These are phyloP conservation scores for Beauveria sp. DNA, from an alignment of 2,329 filamentous ascomycete species.

Conservation along the genomic window DNA sequence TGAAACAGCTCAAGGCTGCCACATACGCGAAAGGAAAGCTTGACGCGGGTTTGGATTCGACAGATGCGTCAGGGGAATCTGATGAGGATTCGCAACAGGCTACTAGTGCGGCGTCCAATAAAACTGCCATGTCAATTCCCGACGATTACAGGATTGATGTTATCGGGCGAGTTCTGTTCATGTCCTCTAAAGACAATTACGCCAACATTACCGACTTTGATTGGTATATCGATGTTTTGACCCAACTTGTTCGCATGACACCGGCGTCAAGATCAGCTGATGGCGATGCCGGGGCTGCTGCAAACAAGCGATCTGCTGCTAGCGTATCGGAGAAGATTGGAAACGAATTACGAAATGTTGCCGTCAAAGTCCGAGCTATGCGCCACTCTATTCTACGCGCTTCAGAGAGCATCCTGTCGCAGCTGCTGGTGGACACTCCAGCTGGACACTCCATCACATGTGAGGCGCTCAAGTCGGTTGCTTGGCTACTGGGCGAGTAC, in stretches of 20 bases:
- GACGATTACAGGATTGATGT: constrained; percentile 82
- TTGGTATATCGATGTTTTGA: constrained; percentile 90
- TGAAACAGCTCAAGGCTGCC: constrained; percentile 73
- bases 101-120: constrained; percentile 26
- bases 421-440: constrained; percentile 44
- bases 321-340: constrained; percentile 65
- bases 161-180: constrained; percentile 72
- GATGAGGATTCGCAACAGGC: constrained; percentile 43
- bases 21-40: constrained; percentile 42
- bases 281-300: constrained; percentile 25
- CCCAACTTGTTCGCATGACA: constrained; percentile 71
- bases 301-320: constrained; percentile 18
- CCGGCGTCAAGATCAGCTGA: constrained; percentile 39
- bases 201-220: constrained; percentile 83
- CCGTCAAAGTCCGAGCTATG: constrained; percentile 83
- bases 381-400: constrained; percentile 73
- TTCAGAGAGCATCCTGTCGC: constrained; percentile 66
- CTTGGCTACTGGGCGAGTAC: constrained; percentile 88
- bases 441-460: constrained; percentile 49
- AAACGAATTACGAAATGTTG: constrained; percentile 78
- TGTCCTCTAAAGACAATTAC: constrained; percentile 89
- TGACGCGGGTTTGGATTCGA: constrained; percentile 36
- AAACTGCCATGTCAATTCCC: constrained; percentile 57
- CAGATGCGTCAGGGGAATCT: constrained; percentile 36
- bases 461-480: constrained; percentile 65